Evolutionary conservation across 2,329 filamentous ascomycete genomes (phyloP).

Genomic region (Camillea tinctor): DNA sequence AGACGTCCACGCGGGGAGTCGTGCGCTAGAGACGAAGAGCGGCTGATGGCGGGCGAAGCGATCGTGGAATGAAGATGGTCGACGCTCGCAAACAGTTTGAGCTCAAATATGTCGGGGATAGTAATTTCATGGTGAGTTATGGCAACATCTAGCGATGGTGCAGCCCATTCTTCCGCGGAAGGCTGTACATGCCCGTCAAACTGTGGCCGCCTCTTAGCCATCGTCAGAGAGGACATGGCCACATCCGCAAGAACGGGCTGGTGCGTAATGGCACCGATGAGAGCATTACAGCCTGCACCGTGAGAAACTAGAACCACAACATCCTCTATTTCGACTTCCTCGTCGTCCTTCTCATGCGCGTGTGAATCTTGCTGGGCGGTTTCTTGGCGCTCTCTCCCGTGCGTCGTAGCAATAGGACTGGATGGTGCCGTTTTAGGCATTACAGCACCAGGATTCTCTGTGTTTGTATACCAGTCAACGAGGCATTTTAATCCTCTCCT

Average conservation of each 20-base stretch:
- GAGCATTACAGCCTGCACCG: slow-evolving; percentile 91
- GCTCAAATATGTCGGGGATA: slow-evolving; percentile 66
- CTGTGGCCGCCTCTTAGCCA: slow-evolving; percentile 67
- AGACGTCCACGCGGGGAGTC: slow-evolving; percentile 38
- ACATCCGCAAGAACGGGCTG: slow-evolving; percentile 91
- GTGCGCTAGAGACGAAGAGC: slow-evolving; percentile 34
- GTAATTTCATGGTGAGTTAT: slow-evolving; percentile 33
- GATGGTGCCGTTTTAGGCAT: slow-evolving; percentile 41
- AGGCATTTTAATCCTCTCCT: slow-evolving; percentile 74
- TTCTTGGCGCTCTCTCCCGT: slow-evolving; percentile 18
- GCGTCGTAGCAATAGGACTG: slow-evolving; percentile 18
- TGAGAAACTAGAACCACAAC: slow-evolving; percentile 89
- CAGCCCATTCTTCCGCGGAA: slow-evolving; percentile 17
- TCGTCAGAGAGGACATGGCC: slow-evolving; percentile 84
- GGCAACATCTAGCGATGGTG: slow-evolving; percentile 29
- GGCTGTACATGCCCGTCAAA: slow-evolving; percentile 36
- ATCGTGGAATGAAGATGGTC: slow-evolving; percentile 63
- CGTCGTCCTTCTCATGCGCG: slow-evolving; percentile 34
- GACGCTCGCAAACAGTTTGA: slow-evolving; percentile 70
- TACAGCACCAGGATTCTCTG: slow-evolving; percentile 50
- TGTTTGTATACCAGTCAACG: slow-evolving; percentile 76
- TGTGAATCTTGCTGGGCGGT: slow-evolving; percentile 35
- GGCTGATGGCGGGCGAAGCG: slow-evolving; percentile 33
- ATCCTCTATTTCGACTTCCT: slow-evolving; percentile 67
- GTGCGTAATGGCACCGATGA: slow-evolving; percentile 88